These are phyloP conservation scores for Paracorniculantispora psalliotae DNA, from an alignment of 2,329 filamentous ascomycete species.

Conservation along the genomic window DNA sequence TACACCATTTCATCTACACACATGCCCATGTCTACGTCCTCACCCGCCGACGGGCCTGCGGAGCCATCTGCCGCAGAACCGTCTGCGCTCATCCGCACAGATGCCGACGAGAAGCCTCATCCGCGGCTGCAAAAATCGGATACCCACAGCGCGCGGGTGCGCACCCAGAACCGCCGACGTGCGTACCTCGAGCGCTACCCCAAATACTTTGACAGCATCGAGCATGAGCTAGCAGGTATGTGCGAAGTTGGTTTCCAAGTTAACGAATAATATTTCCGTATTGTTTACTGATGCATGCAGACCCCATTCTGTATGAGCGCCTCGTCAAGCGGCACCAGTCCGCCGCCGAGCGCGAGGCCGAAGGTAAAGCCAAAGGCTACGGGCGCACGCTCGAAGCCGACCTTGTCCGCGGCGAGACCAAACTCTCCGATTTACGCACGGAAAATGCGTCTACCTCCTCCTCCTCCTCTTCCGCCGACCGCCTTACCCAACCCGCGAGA, in stretches of 20 bases:
- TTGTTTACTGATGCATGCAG: no score
- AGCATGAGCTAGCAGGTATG: constrained; percentile 52
- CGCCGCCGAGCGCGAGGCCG: constrained; percentile 64
- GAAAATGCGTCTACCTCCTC: no score
- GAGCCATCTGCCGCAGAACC: neutral
- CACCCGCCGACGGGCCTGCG: neutral
- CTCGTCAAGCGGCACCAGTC: constrained; percentile 74
- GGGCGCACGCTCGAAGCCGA: constrained; percentile 75
- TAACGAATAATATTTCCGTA: no score
- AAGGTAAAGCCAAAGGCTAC: constrained; percentile 71
- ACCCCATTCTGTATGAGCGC: constrained; percentile 77
- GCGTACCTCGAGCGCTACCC: constrained; percentile 70
- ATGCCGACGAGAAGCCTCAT: constrained; percentile 30
- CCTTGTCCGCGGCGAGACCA: constrained; percentile 69
- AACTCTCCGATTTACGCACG: constrained; percentile 52
- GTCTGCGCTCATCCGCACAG: neutral
- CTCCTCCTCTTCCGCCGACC: no score
- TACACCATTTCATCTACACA: neutral
- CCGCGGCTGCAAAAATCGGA: constrained; percentile 42
- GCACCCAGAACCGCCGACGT: constrained; percentile 69
- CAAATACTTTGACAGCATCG: constrained; percentile 59
- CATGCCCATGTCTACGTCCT: neutral
- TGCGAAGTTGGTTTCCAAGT: no score
- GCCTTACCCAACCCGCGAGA: no score
- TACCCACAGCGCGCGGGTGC: constrained; percentile 42